These are phyloP conservation scores for Cryptosporidium parvum DNA, from an alignment of 169 alveolate genomes.

Conservation along the genomic window DNA sequence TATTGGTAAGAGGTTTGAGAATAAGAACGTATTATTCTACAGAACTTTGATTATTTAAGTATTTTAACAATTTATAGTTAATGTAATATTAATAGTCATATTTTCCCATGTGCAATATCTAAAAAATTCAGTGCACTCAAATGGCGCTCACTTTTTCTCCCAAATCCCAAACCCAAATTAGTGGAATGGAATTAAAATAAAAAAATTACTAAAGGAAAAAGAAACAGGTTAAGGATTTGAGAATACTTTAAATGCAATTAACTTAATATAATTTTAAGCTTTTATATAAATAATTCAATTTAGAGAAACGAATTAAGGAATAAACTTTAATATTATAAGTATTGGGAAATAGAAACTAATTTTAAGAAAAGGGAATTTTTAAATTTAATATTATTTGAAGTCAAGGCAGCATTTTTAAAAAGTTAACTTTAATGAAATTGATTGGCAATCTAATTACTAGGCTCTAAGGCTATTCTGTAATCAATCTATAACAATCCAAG, in stretches of 20 bases:
- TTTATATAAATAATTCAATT: neutral
- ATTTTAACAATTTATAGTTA: neutral
- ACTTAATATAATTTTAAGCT: neutral
- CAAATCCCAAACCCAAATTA: conserved; percentile 52
- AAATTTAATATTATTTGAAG: neutral
- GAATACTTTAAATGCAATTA: neutral
- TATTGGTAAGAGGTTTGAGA: neutral
- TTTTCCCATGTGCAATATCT: conserved; percentile 24
- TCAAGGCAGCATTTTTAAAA: neutral
- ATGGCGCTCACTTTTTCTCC: conserved; percentile 52
- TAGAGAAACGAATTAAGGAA: neutral
- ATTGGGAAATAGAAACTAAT: neutral
- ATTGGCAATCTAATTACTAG: neutral
- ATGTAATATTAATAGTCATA: neutral
- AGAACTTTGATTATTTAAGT: neutral
- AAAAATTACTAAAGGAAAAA: conserved; percentile 20
- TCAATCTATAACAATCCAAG: neutral
- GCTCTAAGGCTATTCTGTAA: neutral
- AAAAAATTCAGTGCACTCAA: conserved; percentile 28
- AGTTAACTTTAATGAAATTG: neutral
- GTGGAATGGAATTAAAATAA: neutral
- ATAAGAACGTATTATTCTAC: neutral
- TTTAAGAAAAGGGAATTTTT: neutral
- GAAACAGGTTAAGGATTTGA: neutral
- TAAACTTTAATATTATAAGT: neutral